These are phyloP conservation scores for Fusarium neocosmosporiellum DNA, from an alignment of 2,329 filamentous ascomycete species.

Conservation along the genomic window DNA sequence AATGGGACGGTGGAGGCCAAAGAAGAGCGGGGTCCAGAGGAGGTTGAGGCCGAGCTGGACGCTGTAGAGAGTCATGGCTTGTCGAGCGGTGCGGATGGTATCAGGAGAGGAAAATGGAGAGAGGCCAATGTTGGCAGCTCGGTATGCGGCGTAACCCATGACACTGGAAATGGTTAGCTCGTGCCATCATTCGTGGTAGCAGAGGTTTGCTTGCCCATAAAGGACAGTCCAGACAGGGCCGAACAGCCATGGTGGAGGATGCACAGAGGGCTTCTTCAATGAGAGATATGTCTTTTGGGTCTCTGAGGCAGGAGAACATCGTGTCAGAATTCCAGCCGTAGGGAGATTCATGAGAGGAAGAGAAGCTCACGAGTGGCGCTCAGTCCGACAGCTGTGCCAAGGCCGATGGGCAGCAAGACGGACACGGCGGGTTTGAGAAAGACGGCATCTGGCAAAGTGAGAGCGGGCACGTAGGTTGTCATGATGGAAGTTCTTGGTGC, in stretches of 20 bases:
- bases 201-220: conserved; percentile 60
- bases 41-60: conserved; percentile 88
- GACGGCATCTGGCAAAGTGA: conserved; percentile 78
- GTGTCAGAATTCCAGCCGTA: not conserved
- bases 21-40: conserved; percentile 94
- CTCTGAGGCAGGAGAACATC: conserved; percentile 51
- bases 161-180: conserved; percentile 50
- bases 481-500: conserved; percentile 58
- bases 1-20: conserved; percentile 77
- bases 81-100: conserved; percentile 69
- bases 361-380: conserved; percentile 68
- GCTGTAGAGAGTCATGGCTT: conserved; percentile 84
- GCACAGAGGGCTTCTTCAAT: conserved; percentile 74
- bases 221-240: conserved; percentile 74
- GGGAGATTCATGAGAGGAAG: conserved; percentile 3
- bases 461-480: conserved; percentile 82
- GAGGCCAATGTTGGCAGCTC: conserved; percentile 74
- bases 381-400: conserved; percentile 81
- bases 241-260: conserved; percentile 71
- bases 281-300: conserved; percentile 72
- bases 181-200: not conserved
- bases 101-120: conserved; percentile 64
- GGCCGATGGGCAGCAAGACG: conserved; percentile 78
- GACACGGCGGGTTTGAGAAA: conserved; percentile 79
- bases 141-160: conserved; percentile 92